Conservation (phyloP, 2,329 filamentous ascomycete genomes). For the Xylaria sp. region DNA sequence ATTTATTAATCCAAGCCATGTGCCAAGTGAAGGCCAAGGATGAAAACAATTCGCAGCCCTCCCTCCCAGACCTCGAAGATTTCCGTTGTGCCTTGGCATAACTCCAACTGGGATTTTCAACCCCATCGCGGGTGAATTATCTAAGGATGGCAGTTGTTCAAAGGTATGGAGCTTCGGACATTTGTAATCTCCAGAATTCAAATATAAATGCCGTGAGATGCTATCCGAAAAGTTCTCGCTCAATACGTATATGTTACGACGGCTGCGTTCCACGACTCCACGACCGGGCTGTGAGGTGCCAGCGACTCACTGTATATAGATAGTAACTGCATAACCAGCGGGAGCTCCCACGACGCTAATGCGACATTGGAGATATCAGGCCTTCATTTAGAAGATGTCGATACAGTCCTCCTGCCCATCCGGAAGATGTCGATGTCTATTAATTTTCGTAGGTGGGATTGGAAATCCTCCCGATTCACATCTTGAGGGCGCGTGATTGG, state of each 20-base stretch:
- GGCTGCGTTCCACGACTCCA: conserved; percentile 25
- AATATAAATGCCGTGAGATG: conserved; percentile 23
- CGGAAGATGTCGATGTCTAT: conserved; percentile 32
- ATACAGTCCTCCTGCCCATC: conserved; percentile 26
- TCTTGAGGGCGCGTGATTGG: conserved; percentile 31
- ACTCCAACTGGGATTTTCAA: conserved; percentile 2
- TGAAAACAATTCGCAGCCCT: conserved; percentile 4
- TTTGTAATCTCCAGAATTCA: conserved; percentile 3
- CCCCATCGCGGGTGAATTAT: conserved; percentile 10
- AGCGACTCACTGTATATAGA: conserved; percentile 18
- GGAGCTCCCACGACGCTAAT: conserved; percentile 26
- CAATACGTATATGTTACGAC: conserved; percentile 11
- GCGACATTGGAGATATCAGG: conserved; percentile 25
- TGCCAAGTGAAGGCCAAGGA: conserved; percentile 32
- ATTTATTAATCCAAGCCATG: conserved; percentile 17
- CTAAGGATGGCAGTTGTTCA: not conserved
- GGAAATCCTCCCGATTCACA: conserved; percentile 12
- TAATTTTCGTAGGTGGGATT: conserved; percentile 34
- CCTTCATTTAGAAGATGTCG: conserved; percentile 17
- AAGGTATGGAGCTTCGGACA: not conserved
- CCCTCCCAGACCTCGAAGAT: not conserved
- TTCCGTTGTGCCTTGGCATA: not conserved
- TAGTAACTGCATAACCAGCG: conserved; percentile 21
- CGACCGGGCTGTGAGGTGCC: conserved; percentile 26
- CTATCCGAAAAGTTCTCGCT: conserved; percentile 12